Percentiles rank a stretch among this genome's conserved stretches.
phyloP scores from a whole-genome alignment of 139 green algal genomes.

The Zygnema cylindricum region DNA sequence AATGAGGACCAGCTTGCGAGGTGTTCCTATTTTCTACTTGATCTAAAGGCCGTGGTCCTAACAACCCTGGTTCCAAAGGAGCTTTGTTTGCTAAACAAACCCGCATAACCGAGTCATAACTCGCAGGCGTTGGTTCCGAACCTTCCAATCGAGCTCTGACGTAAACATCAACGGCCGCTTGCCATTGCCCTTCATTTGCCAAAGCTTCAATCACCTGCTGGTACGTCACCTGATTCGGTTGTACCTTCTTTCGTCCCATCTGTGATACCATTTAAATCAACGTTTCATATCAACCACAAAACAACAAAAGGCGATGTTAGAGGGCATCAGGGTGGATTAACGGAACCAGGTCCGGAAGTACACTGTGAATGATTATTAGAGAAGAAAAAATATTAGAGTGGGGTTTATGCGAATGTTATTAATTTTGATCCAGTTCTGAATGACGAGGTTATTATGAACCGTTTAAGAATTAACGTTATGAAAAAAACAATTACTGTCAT shows the following conservation, averaged over 20 bases:
- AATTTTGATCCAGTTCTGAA: no score
- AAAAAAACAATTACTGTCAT: no score
- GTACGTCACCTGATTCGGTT: slow-evolving; percentile 19
- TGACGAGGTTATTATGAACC: no score
- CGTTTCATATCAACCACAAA: no score
- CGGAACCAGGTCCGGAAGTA: no score
- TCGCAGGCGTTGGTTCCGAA: not conserved
- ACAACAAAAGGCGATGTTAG: no score
- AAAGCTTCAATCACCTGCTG: slow-evolving; percentile 29
- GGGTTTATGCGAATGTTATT: no score
- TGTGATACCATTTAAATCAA: no score
- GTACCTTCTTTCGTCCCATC: slow-evolving; percentile 8
- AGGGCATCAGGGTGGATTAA: no score
- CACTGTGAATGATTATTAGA: no score
- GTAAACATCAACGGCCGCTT: not conserved
- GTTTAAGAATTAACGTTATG: no score
- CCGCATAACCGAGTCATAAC: slow-evolving; percentile 8
- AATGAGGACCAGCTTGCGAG: not conserved
- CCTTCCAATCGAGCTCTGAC: not conserved
- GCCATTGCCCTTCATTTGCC: slow-evolving; percentile 20
- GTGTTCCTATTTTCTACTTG: not conserved
- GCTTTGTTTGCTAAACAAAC: slow-evolving; percentile 16
- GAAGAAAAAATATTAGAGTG: no score
- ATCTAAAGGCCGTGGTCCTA: not conserved
- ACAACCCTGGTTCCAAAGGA: not conserved